phyloP scores from a whole-genome alignment of 1,284 basidiomycete species.

The Trichosporon sp. region DNA sequence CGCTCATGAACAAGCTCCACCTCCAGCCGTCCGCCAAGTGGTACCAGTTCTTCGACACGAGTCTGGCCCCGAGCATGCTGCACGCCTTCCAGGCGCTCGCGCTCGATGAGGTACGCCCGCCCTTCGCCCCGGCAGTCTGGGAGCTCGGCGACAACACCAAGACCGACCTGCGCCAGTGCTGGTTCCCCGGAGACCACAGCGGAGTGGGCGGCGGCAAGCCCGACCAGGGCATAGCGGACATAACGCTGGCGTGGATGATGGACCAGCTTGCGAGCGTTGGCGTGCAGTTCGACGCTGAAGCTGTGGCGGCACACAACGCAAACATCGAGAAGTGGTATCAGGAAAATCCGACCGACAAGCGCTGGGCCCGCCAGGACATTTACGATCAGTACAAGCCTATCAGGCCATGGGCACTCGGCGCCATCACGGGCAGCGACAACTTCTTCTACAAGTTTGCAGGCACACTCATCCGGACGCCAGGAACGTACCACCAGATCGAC shows the following conservation, averaged over 20 bases:
- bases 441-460: not conserved
- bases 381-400: constrained; percentile 1
- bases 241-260: constrained; percentile 3
- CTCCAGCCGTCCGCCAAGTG: not conserved
- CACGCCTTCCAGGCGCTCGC: constrained; percentile 4
- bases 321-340: not conserved
- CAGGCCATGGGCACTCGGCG: not conserved
- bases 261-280: constrained; percentile 2
- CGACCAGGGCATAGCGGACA: constrained; percentile 2
- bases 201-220: not conserved
- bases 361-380: not conserved
- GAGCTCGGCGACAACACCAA: constrained; percentile 32
- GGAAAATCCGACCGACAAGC: not conserved
- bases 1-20: not conserved
- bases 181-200: constrained; percentile 3
- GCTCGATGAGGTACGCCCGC: not conserved
- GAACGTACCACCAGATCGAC: not conserved
- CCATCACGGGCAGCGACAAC: not conserved
- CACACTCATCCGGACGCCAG: not conserved
- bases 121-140: constrained; percentile 28
- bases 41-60: constrained; percentile 7
- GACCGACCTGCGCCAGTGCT: constrained; percentile 5
- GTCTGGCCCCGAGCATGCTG: not conserved
- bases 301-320: not conserved
- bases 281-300: not conserved